Evolutionary conservation across 768 basidiomycete genomes (phyloP).

Genomic region (Chalciporus sphaerocephalus): DNA sequence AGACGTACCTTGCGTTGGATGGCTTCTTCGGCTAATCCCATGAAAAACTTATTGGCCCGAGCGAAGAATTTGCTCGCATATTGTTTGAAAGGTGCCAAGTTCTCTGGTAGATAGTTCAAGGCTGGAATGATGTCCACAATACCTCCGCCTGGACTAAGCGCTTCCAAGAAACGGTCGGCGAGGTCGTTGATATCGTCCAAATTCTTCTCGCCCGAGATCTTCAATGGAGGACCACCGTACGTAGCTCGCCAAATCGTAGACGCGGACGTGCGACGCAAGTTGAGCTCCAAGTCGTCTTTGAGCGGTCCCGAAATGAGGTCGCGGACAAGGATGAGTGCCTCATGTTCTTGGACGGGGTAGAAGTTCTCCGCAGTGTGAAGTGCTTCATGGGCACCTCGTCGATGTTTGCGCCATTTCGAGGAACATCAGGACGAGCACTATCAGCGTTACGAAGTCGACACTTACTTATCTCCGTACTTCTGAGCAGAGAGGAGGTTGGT

Average conservation of each 20-base stretch:
- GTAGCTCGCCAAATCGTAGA: slow-evolving; percentile 6
- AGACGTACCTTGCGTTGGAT: slow-evolving; percentile 2
- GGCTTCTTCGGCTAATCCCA: slow-evolving; percentile 1
- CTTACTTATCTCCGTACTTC: slow-evolving; percentile 9
- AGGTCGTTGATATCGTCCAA: slow-evolving; percentile 4
- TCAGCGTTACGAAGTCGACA: not conserved
- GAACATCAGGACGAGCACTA: not conserved
- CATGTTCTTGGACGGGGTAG: slow-evolving; percentile 5
- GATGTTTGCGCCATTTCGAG: slow-evolving; percentile 5
- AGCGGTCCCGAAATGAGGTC: slow-evolving; percentile 1
- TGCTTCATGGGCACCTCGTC: slow-evolving; percentile 5
- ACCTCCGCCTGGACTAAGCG: slow-evolving; percentile 6
- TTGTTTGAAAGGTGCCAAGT: slow-evolving; percentile 8
- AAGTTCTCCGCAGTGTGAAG: slow-evolving; percentile 1
- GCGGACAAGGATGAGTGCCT: slow-evolving; percentile 6
- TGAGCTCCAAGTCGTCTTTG: slow-evolving; percentile 2
- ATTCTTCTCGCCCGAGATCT: slow-evolving; percentile 2
- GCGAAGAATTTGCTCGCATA: slow-evolving; percentile 7
- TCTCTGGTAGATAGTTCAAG: slow-evolving; percentile 2
- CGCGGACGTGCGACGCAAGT: slow-evolving; percentile 6
- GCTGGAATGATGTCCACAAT: slow-evolving; percentile 7
- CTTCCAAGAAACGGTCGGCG: not conserved
- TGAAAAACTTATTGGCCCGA: slow-evolving; percentile 5
- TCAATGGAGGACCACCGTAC: slow-evolving; percentile 6
- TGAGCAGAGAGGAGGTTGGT: slow-evolving; percentile 4